These are phyloP conservation scores for Meira nashicola DNA, from an alignment of 1,284 basidiomycete species.

Conservation along the genomic window DNA sequence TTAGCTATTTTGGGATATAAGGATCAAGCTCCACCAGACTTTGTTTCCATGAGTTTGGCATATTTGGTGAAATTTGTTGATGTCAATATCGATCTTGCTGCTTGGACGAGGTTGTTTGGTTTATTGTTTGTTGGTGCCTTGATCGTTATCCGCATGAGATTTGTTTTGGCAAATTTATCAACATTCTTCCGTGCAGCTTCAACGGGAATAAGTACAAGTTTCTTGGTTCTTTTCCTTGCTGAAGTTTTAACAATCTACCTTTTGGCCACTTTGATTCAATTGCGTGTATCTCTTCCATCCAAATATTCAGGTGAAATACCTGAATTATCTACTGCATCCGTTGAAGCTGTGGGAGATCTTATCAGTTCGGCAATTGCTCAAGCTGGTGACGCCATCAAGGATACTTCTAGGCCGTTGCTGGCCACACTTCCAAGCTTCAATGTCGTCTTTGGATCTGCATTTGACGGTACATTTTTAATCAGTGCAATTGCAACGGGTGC, in stretches of 20 bases:
- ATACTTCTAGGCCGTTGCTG: slow-evolving; percentile 36
- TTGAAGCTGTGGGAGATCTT: not conserved
- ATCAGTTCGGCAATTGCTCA: not conserved
- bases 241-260: slow-evolving; percentile 56
- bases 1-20: slow-evolving; percentile 27
- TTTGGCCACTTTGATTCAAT: slow-evolving; percentile 55
- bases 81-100: slow-evolving; percentile 52
- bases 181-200: slow-evolving; percentile 52
- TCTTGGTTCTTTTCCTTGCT: slow-evolving; percentile 55
- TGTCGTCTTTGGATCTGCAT: slow-evolving; percentile 53
- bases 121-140: slow-evolving; percentile 53
- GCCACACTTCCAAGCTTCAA: slow-evolving; percentile 54
- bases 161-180: slow-evolving; percentile 53
- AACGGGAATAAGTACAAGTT: slow-evolving; percentile 52
- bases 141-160: slow-evolving; percentile 54
- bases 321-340: not conserved
- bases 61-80: slow-evolving; percentile 48
- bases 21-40: slow-evolving; percentile 47
- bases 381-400: not conserved
- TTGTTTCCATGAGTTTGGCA: slow-evolving; percentile 49
- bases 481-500: slow-evolving; percentile 37
- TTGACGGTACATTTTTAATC: slow-evolving; percentile 54
- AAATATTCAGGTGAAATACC: slow-evolving; percentile 1
- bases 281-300: slow-evolving; percentile 47
- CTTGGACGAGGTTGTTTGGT: slow-evolving; percentile 53